phyloP scores from a whole-genome alignment of 352 stramenopile genomes.

The Pythium vanterpoolii region DNA sequence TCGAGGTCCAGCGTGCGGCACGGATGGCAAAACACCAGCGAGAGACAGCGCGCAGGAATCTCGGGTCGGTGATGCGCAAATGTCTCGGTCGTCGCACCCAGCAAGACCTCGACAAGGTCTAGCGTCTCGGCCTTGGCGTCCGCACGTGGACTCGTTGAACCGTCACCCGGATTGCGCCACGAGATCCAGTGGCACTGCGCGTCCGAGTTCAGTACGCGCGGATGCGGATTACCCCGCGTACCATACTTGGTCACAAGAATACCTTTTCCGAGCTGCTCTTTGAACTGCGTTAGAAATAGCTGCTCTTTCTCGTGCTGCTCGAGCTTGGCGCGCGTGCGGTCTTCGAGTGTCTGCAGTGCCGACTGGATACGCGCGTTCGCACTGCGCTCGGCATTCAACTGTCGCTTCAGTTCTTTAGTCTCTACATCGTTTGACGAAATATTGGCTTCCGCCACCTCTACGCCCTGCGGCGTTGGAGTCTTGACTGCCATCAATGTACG shows the following conservation, averaged over 20 bases:
- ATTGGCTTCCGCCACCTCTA: neutral
- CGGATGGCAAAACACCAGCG: slow-evolving; percentile 66
- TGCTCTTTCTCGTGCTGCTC: slow-evolving; percentile 36
- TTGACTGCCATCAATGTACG: neutral
- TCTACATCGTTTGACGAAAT: slow-evolving; percentile 12
- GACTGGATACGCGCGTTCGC: slow-evolving; percentile 31
- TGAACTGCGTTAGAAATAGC: slow-evolving; percentile 49
- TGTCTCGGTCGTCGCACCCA: slow-evolving; percentile 41
- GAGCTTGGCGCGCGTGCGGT: slow-evolving; percentile 20
- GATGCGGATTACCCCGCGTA: slow-evolving; percentile 38
- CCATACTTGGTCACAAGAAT: slow-evolving; percentile 60
- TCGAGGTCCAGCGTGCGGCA: slow-evolving; percentile 69
- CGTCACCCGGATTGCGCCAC: slow-evolving; percentile 35
- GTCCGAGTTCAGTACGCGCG: slow-evolving; percentile 54
- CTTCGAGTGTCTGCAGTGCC: slow-evolving; percentile 36
- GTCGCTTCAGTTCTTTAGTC: slow-evolving; percentile 24
- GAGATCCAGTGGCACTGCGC: slow-evolving; percentile 55
- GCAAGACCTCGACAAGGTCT: slow-evolving; percentile 49
- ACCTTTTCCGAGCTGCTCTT: slow-evolving; percentile 46
- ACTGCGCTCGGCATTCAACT: slow-evolving; percentile 20
- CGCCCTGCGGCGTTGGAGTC: neutral
- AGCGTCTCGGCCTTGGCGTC: slow-evolving; percentile 51
- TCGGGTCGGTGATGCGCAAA: slow-evolving; percentile 41
- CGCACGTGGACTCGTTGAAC: slow-evolving; percentile 31
- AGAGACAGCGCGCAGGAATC: slow-evolving; percentile 41